These are phyloP conservation scores for Xylariales sp. DNA, from an alignment of 2,329 filamentous ascomycete species.

Conservation along the genomic window DNA sequence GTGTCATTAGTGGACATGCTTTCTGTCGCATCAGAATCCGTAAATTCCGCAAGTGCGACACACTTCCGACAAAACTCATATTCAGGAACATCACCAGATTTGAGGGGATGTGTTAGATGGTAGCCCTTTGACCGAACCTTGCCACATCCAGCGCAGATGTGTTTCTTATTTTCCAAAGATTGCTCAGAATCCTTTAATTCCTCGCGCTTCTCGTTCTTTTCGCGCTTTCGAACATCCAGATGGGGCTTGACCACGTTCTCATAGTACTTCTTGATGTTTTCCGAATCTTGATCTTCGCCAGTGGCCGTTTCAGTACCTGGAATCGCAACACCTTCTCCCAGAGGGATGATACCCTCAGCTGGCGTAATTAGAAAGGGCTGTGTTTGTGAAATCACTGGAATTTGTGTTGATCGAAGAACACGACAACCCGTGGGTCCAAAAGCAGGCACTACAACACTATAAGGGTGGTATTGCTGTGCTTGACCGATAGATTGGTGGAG, in stretches of 20 bases:
- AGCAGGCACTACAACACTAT: no score
- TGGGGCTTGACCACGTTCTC: conserved; percentile 1
- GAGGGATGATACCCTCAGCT: no score
- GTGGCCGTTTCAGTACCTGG: not conserved
- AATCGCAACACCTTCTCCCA: no score
- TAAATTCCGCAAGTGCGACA: conserved; percentile 7
- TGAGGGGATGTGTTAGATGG: conserved; percentile 9
- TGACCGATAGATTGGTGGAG: no score
- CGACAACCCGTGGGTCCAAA: no score
- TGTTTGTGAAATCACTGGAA: no score
- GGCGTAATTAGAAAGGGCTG: no score
- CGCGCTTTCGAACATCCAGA: not conserved
- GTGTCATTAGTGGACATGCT: no score
- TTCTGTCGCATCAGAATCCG: conserved; percentile 9
- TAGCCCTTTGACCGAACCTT: conserved; percentile 9
- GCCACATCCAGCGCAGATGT: conserved; percentile 9
- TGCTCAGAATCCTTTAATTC: not conserved
- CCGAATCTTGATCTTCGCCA: not conserved
- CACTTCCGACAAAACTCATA: conserved; percentile 9
- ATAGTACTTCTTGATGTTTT: not conserved
- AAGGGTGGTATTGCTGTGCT: no score
- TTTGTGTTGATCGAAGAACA: no score
- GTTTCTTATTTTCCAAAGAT: not conserved
- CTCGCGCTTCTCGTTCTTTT: not conserved
- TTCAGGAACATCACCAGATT: conserved; percentile 4